Percentiles rank a stretch among this genome's conserved stretches.
Evolutionary conservation across 768 basidiomycete species (phyloP).

Genomic region (Rhizopogon vinicolor): DNA sequence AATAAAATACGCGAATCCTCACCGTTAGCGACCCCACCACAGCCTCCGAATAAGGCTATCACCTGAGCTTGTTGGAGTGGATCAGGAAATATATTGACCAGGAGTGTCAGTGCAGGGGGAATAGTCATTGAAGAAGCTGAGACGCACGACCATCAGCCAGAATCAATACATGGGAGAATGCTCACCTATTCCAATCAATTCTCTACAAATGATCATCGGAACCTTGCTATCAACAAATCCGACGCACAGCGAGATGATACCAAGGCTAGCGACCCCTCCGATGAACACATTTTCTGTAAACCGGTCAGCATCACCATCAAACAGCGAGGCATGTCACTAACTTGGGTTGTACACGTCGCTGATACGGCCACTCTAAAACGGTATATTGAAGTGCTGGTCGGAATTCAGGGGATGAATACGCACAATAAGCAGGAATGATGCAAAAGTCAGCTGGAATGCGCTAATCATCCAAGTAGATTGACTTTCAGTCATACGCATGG

Average conservation of each 20-base stretch:
- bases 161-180: neutral
- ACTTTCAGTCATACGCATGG: conserved; percentile 15
- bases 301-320: neutral
- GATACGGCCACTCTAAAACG: conserved; percentile 30
- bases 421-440: conserved; percentile 30
- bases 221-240: conserved; percentile 45
- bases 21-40: conserved; percentile 43
- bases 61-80: conserved; percentile 42
- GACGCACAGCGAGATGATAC: conserved; percentile 36
- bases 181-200: conserved; percentile 44
- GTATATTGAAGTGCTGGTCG: neutral
- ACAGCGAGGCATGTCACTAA: conserved; percentile 10
- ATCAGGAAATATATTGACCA: conserved; percentile 47
- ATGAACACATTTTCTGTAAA: conserved; percentile 36
- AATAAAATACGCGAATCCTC: neutral
- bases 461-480: conserved; percentile 36
- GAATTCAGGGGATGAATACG: neutral
- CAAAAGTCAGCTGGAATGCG: conserved; percentile 38
- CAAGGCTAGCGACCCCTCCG: conserved; percentile 36
- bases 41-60: conserved; percentile 42
- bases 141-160: neutral
- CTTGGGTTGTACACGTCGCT: conserved; percentile 38
- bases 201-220: conserved; percentile 45
- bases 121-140: conserved; percentile 44
- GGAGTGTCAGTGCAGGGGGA: conserved; percentile 43